Percentiles rank a stretch among this genome's conserved stretches.
phyloP scores from a whole-genome alignment of 1,284 basidiomycete species.

The Apiotrichum veenhuisii region DNA sequence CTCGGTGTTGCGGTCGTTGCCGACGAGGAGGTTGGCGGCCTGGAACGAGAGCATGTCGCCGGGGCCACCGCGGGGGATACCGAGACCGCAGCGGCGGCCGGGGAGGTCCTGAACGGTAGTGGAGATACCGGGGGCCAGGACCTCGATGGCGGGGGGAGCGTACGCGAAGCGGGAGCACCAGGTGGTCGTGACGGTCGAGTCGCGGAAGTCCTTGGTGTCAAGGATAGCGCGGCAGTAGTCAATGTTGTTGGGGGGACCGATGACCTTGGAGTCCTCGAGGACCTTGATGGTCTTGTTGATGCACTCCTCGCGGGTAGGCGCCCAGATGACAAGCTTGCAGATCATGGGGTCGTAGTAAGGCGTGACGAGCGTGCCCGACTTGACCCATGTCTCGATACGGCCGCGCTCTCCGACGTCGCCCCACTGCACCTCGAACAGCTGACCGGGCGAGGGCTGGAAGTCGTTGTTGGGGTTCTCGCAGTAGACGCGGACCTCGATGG shows the following conservation, averaged over 20 bases:
- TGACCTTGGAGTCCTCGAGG: conserved; percentile 50
- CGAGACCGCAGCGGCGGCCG: conserved; percentile 58
- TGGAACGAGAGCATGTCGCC: conserved; percentile 63
- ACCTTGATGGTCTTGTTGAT: conserved; percentile 30
- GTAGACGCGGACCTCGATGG: conserved; percentile 65
- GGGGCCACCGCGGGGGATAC: conserved; percentile 65
- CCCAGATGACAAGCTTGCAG: conserved; percentile 39
- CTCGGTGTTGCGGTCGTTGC: conserved; percentile 58
- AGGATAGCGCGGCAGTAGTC: conserved; percentile 56
- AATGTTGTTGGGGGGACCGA: conserved; percentile 59
- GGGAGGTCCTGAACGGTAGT: conserved; percentile 65
- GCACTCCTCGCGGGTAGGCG: conserved; percentile 21
- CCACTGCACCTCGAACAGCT: conserved; percentile 59
- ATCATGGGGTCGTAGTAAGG: conserved; percentile 60
- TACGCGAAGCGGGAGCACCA: conserved; percentile 52
- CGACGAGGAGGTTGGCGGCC: conserved; percentile 61
- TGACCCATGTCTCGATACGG: conserved; percentile 43
- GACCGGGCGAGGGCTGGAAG: conserved; percentile 62
- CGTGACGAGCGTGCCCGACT: conserved; percentile 54
- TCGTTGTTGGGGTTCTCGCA: conserved; percentile 61
- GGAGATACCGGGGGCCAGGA: conserved; percentile 59
- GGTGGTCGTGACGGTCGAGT: conserved; percentile 56
- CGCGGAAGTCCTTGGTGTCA: conserved; percentile 50
- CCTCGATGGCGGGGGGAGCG: conserved; percentile 54
- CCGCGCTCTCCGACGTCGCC: conserved; percentile 36